A percentile compares a stretch with the other conserved stretches of the same genome.
Evolutionary conservation across 305 asterid species (phyloP).

Genomic region (Plantago coronopus): DNA sequence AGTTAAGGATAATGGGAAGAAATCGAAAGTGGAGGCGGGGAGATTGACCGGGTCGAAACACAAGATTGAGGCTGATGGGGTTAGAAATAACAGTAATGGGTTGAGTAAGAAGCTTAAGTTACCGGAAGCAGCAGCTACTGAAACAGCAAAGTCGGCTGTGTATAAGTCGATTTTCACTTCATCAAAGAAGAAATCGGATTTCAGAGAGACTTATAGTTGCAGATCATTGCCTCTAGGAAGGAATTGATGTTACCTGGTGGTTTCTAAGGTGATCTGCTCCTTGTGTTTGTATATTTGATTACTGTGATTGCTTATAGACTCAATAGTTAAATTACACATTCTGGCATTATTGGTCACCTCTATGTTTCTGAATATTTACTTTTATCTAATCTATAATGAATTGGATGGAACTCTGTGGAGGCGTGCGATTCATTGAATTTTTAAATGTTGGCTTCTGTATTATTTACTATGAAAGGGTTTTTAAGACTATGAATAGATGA

Average conservation of each 20-base stretch:
- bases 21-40: slow-evolving; percentile 46
- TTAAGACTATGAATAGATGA: background rate
- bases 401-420: too few species aligned
- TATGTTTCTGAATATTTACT: background rate
- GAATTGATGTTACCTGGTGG: slow-evolving; percentile 41
- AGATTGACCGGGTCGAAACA: slow-evolving; percentile 59
- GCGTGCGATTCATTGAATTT: background rate
- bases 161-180: slow-evolving; percentile 88
- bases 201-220: slow-evolving; percentile 82
- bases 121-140: slow-evolving; percentile 46
- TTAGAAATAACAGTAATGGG: slow-evolving; percentile 33
- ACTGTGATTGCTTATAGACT: slow-evolving; percentile 13
- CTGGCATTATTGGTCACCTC: background rate
- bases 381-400: too few species aligned
- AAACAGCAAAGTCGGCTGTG: slow-evolving; percentile 62
- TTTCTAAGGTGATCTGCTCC: slow-evolving; percentile 20
- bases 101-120: slow-evolving; percentile 61
- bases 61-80: slow-evolving; percentile 44
- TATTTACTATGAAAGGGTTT: background rate
- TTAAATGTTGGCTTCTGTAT: background rate
- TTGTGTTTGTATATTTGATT: slow-evolving; percentile 14
- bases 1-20: slow-evolving; percentile 46
- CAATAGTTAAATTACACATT: background rate
- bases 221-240: slow-evolving; percentile 96
- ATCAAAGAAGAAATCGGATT: slow-evolving; percentile 59